These are phyloP conservation scores for Larix kaempferi DNA, from an alignment of 75 land plant genomes.

Conservation along the genomic window DNA sequence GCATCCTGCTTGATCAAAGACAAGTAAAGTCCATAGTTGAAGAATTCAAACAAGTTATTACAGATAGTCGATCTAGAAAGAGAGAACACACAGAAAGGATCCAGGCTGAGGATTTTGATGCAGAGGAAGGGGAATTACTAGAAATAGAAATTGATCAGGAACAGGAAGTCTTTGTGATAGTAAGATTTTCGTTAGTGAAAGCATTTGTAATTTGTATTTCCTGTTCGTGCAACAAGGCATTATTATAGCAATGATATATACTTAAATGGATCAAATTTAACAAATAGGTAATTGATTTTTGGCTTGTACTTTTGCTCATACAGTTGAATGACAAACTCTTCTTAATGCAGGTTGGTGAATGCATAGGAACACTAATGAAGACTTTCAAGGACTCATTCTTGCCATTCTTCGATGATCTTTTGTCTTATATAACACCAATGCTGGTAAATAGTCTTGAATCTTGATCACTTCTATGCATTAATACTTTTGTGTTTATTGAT, in stretches of 20 bases:
- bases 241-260: too few relatives aligned
- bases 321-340: too few relatives aligned
- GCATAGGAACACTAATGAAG: conserved; percentile 22
- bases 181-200: background rate
- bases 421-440: conserved; percentile 17
- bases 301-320: background rate
- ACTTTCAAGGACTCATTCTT: conserved; percentile 16
- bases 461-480: background rate
- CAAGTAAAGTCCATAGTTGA: conserved; percentile 44
- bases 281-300: background rate
- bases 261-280: background rate
- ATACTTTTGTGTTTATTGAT: too few relatives aligned
- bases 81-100: conserved; percentile 36
- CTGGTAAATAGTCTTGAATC: conserved; percentile 10
- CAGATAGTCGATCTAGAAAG: conserved; percentile 36
- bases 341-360: conserved; percentile 17
- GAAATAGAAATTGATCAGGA: conserved; percentile 42
- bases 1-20: conserved; percentile 32
- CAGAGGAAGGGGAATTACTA: conserved; percentile 42
- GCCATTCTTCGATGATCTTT: conserved; percentile 21
- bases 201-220: too few relatives aligned
- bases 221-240: too few relatives aligned
- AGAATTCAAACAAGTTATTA: conserved; percentile 44
- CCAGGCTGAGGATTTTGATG: conserved; percentile 43
- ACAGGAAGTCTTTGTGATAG: conserved; percentile 47